Evolutionary conservation across 1,139 yeast species (phyloP), one percentile per base, ranked within the genome.

Genomic region (Taphrina betulina): DNA sequence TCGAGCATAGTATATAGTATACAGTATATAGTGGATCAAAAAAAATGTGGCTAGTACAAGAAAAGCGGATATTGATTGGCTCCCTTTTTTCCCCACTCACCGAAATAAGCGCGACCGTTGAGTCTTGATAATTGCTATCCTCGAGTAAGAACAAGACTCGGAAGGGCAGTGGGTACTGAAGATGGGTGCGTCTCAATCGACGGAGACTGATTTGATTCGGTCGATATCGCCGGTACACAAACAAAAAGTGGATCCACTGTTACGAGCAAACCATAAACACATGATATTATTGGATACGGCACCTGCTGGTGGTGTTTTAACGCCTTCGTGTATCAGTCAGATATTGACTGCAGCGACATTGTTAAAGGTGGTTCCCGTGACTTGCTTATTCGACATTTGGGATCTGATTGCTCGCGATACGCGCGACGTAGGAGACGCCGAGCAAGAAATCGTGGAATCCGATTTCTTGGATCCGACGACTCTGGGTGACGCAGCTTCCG

Each of bases 361-460:
- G 8, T 22, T 50, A 41, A 40, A 33, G 10, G 34, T 50, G 33
- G 31, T 31, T 14, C 54, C 54, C n/a, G 34, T 40, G 36, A 34
- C 54, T 33, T 31, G 14, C 17, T 46, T 50, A 12, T 50, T 50
- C 36, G 54, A 50, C 3, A 34, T 50, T 4, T 50, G 54, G 54
- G 54, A 50, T 22, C n/a, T 17, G 17, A 22, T 50, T n/a, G 46
- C 44, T 3, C 22, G 34, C 24, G 19, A 24, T 10, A 40, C 54
- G 5, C n/a, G 38, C 3, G 54, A 50, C 29, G 20, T 50, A 19
- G 34, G 37, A 2, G 54, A 50, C 36, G 24, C 35, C 22, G 46
- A 50, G 20, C 38, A 38, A 8, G 54, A 40, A 41, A 50, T 50
- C 33, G 54, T 50, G 10, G 37, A 33, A 31, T 23, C 41, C 16